A percentile compares a stretch with the other conserved stretches of the same genome.
phyloP scores from a whole-genome alignment of 768 basidiomycete genomes.

The Chalciporus chontae region DNA sequence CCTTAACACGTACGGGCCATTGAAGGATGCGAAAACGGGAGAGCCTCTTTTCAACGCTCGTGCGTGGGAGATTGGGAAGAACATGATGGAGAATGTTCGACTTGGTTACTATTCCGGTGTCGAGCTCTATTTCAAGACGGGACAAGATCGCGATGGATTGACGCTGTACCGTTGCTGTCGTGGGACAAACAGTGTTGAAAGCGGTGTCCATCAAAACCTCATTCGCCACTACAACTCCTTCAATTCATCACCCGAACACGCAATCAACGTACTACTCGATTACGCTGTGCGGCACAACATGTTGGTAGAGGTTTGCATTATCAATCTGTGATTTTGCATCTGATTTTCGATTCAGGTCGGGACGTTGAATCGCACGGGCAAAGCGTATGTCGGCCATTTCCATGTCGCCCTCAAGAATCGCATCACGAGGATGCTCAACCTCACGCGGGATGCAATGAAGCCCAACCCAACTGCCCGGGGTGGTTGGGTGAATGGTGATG shows the following conservation, averaged over 20 bases:
- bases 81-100: too few species aligned
- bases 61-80: too few species aligned
- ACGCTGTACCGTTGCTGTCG: slow-evolving; percentile 14
- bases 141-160: slow-evolving; percentile 13
- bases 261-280: slow-evolving; percentile 20
- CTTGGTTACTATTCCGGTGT: slow-evolving; percentile 5
- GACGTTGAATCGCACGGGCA: slow-evolving; percentile 23
- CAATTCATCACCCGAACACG: slow-evolving; percentile 21
- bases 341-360: slow-evolving; percentile 14
- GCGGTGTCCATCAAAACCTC: slow-evolving; percentile 34
- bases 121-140: slow-evolving; percentile 17
- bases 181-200: slow-evolving; percentile 35
- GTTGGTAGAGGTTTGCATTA: background rate
- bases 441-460: background rate
- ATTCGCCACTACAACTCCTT: slow-evolving; percentile 13
- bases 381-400: slow-evolving; percentile 20
- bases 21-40: slow-evolving; percentile 30
- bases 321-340: too few species aligned
- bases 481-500: slow-evolving; percentile 16
- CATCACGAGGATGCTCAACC: background rate
- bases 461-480: background rate
- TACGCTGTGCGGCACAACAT: slow-evolving; percentile 28
- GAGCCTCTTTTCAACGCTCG: slow-evolving; percentile 28
- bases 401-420: slow-evolving; percentile 23
- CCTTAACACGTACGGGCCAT: slow-evolving; percentile 31